Evolutionary conservation across 208 protist species (phyloP).

Genomic region (Trypanosoma conorhini): DNA sequence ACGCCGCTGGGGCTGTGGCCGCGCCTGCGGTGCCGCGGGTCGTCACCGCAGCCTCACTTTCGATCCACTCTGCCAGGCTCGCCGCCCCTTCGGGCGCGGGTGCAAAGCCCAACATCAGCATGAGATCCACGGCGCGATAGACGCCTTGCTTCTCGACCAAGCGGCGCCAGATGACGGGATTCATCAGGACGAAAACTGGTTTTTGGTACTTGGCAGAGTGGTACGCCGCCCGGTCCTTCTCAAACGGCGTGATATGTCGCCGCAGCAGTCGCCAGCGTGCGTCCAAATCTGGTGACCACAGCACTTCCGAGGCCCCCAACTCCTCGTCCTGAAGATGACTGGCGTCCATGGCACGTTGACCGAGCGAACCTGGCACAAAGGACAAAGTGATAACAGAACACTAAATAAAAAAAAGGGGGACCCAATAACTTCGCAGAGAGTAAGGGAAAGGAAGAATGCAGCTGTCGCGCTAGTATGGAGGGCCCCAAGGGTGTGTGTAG

Average conservation of each 20-base stretch:
- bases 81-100: constrained; percentile 11
- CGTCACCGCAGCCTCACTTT: constrained; percentile 5
- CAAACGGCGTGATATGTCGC: constrained; percentile 26
- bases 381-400: background rate
- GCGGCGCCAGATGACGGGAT: constrained; percentile 17
- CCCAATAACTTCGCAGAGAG: background rate
- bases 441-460: background rate
- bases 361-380: background rate
- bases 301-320: constrained; percentile 9
- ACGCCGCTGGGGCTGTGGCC: background rate
- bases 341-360: constrained; percentile 11
- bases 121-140: constrained; percentile 27
- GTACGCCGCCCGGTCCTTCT: constrained; percentile 24
- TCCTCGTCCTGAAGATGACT: constrained; percentile 17
- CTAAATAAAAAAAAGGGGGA: constrained; percentile 18
- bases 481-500: background rate
- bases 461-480: no score
- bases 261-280: constrained; percentile 24
- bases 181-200: constrained; percentile 30
- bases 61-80: constrained; percentile 18
- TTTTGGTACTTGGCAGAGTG: constrained; percentile 24
- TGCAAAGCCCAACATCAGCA: constrained; percentile 30
- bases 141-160: constrained; percentile 22
- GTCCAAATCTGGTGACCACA: constrained; percentile 24
- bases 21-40: background rate